Conservation (phyloP, 2,329 filamentous ascomycete genomes). For the Fusarium secorum region DNA sequence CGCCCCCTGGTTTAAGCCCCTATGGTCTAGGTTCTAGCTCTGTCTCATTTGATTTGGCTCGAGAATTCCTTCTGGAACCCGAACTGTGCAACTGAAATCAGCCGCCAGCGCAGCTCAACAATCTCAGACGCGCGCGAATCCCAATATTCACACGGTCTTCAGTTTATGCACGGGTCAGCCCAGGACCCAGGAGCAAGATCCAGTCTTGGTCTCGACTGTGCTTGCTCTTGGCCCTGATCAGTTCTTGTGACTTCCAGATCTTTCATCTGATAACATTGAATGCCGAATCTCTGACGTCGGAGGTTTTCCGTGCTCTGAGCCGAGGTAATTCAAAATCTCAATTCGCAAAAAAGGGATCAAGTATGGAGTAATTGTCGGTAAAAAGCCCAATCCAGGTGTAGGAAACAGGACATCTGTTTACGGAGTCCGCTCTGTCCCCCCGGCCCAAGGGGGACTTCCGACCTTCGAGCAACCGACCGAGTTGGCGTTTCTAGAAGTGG, state of each 20-base stretch:
- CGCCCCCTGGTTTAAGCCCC: not conserved
- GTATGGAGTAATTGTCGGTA: conserved; percentile 6
- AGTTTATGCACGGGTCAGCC: conserved; percentile 14
- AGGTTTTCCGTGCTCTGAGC: conserved; percentile 23
- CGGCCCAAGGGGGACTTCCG: conserved; percentile 35
- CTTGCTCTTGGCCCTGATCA: conserved; percentile 4
- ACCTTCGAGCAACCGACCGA: conserved; percentile 35
- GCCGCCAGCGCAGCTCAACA: conserved; percentile 25
- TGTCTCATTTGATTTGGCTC: not conserved
- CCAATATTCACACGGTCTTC: conserved; percentile 17
- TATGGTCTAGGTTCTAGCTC: not conserved
- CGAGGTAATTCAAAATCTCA: conserved; percentile 32
- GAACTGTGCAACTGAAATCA: conserved; percentile 7
- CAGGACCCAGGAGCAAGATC: conserved; percentile 6
- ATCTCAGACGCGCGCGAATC: conserved; percentile 22
- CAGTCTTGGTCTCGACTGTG: not conserved
- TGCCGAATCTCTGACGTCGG: conserved; percentile 16
- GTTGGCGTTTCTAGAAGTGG: conserved; percentile 36
- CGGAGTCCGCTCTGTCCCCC: conserved; percentile 28
- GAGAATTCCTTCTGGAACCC: conserved; percentile 16
- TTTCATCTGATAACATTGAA: conserved; percentile 10
- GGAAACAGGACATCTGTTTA: conserved; percentile 3
- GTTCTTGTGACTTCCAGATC: conserved; percentile 22
- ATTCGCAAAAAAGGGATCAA: conserved; percentile 20
- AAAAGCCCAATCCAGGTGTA: conserved; percentile 5